Base-by-base conservation (phyloP, 2,329 filamentous ascomycete genomes). In the Nothophaeocryptopus gaeumannii region DNA sequence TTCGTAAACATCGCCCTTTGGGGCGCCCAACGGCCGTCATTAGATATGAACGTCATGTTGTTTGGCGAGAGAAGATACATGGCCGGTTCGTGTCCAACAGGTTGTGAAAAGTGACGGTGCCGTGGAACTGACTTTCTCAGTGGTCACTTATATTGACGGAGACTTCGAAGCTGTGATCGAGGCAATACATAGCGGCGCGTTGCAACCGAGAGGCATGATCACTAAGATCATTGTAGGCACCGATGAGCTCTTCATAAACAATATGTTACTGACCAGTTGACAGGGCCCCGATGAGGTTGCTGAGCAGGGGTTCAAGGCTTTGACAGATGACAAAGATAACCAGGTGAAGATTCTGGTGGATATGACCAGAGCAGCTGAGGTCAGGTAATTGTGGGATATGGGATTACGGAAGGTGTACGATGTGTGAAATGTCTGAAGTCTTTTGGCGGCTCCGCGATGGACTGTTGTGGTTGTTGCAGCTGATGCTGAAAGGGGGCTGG, bases 271-370 rank as follows among this genome's bases (percentile, higher is more conserved):
- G 12, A 45, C 16, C 7, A 11, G 12, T n/a, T 26, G n/a, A 39
- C 12, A 45, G 43, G 30, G 46, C 15, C 46, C 39, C 0, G 38
- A 43, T n/a, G 46, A 49, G 34, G 39, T 42, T 11, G 46, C 46
- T 8, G 39, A 49, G 39, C 31, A 49, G 32, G 46, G 39, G 10
- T 49, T 49, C 38, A 49, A 44, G 26, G 46, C 46, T 5, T 30
- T 49, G 31, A 49, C 39, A 5, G 39, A 49, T 43, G 46, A 49
- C 15, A 49, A 49, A 31, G 39, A 49, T 20, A 49, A 49, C 39
- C 46, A 49, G 15, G 34, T 52, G n/a, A 52, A 52, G 44, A 52
- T 52, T 39, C 13, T 52, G 44, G 49, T 52, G 3, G 49, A 52
- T 16, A 42, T 47, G 49, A 47, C 44, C 3, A 52, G 35, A 29